phyloP scores from a whole-genome alignment of 352 stramenopile species.

The Pseudoperonospora humuli region DNA sequence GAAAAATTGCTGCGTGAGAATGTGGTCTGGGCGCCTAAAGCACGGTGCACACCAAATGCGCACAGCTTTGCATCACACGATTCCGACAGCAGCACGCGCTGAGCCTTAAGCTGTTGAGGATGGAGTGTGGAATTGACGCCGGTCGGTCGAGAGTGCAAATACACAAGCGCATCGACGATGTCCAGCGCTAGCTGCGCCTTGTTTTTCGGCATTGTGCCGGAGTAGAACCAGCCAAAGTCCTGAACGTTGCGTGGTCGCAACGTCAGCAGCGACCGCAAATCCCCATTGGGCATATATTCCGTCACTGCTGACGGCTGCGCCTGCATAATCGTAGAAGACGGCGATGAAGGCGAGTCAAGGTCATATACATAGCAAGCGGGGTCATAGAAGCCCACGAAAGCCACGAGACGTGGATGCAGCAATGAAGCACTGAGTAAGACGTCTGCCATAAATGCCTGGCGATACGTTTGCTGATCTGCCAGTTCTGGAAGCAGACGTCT shows the following conservation, averaged over 20 bases:
- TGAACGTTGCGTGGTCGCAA: slow-evolving; percentile 16
- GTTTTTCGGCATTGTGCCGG: slow-evolving; percentile 14
- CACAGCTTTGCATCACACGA: slow-evolving; percentile 46
- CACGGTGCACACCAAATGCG: slow-evolving; percentile 31
- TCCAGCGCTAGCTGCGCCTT: slow-evolving; percentile 37
- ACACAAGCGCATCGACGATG: slow-evolving; percentile 42
- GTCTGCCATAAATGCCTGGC: slow-evolving; percentile 31
- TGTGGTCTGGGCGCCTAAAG: slow-evolving; percentile 6
- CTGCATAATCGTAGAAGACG: slow-evolving; percentile 12
- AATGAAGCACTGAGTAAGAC: slow-evolving; percentile 23
- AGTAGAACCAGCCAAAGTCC: slow-evolving; percentile 32
- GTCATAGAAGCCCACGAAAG: slow-evolving; percentile 33
- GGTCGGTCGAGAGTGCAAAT: slow-evolving; percentile 32
- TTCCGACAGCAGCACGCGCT: slow-evolving; percentile 35
- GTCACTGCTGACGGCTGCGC: slow-evolving; percentile 29
- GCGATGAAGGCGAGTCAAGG: slow-evolving; percentile 11
- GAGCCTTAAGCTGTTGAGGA: slow-evolving; percentile 31
- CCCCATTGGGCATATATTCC: slow-evolving; percentile 36
- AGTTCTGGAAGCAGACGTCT: slow-evolving; percentile 16
- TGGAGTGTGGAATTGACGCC: slow-evolving; percentile 13
- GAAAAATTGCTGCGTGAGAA: slow-evolving; percentile 18
- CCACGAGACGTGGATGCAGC: slow-evolving; percentile 28
- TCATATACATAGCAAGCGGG: slow-evolving; percentile 14
- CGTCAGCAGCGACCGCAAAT: slow-evolving; percentile 32
- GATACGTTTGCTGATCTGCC: slow-evolving; percentile 16